Percentiles rank a stretch among this genome's conserved stretches.
These are phyloP conservation scores for Diaporthe caulivora DNA, from an alignment of 2,329 filamentous ascomycete genomes.

Conservation along the genomic window DNA sequence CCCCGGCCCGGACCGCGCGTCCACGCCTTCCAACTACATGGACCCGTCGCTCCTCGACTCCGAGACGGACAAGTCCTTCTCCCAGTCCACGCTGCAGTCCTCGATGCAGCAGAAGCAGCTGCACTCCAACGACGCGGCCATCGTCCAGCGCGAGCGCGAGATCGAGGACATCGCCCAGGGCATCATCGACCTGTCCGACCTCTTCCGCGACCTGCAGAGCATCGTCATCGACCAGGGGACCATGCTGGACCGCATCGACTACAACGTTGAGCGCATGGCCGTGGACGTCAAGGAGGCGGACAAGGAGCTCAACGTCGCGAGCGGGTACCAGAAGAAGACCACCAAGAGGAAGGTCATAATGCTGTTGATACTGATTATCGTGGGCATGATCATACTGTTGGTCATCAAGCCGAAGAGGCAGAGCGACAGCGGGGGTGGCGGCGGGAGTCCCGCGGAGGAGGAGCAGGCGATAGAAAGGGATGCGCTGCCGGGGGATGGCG, in stretches of 20 bases:
- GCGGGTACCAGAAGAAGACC: slow-evolving; percentile 87
- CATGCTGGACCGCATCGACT: slow-evolving; percentile 94
- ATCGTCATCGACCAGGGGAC: slow-evolving; percentile 97
- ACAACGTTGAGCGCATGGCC: slow-evolving; percentile 97
- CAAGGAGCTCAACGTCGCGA: slow-evolving; percentile 90
- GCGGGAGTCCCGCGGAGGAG: slow-evolving; percentile 28
- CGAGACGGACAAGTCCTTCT: slow-evolving; percentile 92
- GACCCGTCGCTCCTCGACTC: slow-evolving; percentile 94
- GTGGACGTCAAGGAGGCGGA: slow-evolving; percentile 92
- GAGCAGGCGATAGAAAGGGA: slow-evolving; percentile 18
- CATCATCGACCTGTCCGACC: slow-evolving; percentile 95
- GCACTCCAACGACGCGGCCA: slow-evolving; percentile 83
- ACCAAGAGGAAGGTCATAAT: slow-evolving; percentile 95
- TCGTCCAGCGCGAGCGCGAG: slow-evolving; percentile 92
- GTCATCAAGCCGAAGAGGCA: slow-evolving; percentile 78
- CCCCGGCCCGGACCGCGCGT: slow-evolving; percentile 61
- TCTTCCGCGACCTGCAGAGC: slow-evolving; percentile 94
- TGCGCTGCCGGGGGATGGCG: background rate
- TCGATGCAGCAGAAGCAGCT: slow-evolving; percentile 76
- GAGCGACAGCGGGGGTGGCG: slow-evolving; percentile 1
- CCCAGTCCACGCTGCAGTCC: slow-evolving; percentile 88
- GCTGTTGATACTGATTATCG: slow-evolving; percentile 85
- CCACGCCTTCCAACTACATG: slow-evolving; percentile 69
- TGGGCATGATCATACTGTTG: slow-evolving; percentile 87
- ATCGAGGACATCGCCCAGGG: slow-evolving; percentile 98